Conservation (phyloP, 2,329 filamentous ascomycete species). For the Thelonectria rubi region DNA sequence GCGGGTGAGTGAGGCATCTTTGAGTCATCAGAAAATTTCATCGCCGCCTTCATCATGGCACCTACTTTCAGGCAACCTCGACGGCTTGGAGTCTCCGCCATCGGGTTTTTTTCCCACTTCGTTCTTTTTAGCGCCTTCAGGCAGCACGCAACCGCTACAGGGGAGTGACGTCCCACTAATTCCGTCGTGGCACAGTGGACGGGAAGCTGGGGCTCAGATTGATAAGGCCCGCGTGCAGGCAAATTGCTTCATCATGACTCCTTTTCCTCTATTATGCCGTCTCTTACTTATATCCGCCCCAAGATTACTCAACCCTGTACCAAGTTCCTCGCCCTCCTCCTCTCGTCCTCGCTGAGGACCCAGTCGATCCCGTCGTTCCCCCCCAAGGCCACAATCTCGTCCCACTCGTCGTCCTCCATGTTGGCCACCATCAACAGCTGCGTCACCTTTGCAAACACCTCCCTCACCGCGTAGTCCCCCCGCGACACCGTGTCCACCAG, state of each 20-base stretch:
- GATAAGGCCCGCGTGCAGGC: too few relatives aligned
- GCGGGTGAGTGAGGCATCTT: slow-evolving; percentile 30
- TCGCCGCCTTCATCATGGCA: slow-evolving; percentile 39
- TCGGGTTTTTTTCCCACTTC: too few relatives aligned
- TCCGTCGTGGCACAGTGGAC: too few relatives aligned
- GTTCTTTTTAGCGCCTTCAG: too few relatives aligned
- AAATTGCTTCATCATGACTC: background rate
- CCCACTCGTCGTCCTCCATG: slow-evolving; percentile 97
- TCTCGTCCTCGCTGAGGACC: slow-evolving; percentile 78
- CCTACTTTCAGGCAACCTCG: slow-evolving; percentile 19
- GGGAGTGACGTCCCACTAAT: too few relatives aligned
- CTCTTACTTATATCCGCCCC: background rate
- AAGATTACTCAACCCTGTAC: slow-evolving; percentile 53
- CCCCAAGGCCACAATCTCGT: slow-evolving; percentile 68
- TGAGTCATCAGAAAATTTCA: slow-evolving; percentile 42
- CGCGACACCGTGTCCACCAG: slow-evolving; percentile 74
- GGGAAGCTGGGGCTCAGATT: too few relatives aligned
- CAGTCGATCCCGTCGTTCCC: slow-evolving; percentile 74
- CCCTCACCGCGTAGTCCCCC: slow-evolving; percentile 80
- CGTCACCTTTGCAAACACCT: slow-evolving; percentile 77
- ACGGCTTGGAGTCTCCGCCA: too few relatives aligned
- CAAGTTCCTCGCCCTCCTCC: slow-evolving; percentile 74
- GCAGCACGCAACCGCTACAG: too few relatives aligned
- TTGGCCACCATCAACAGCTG: slow-evolving; percentile 89
- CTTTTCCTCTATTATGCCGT: slow-evolving; percentile 18